These are phyloP conservation scores for Tagetes erecta DNA, from an alignment of 129 eudicot species.

Conservation along the genomic window DNA sequence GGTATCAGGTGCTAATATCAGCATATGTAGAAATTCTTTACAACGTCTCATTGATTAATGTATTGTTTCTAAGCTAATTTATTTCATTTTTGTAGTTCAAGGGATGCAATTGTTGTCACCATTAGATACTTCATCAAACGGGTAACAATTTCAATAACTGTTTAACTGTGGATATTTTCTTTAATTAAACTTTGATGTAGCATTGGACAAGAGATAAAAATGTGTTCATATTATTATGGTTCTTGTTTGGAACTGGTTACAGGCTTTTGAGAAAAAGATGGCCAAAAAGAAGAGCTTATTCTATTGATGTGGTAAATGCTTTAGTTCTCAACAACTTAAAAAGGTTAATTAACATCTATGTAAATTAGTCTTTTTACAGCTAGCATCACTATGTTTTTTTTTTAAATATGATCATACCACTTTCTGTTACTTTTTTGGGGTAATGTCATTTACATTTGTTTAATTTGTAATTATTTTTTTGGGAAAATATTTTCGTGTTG, in stretches of 20 bases:
- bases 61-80: neutral
- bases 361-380: too few species aligned
- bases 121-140: conserved; percentile 57
- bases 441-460: too few species aligned
- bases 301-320: conserved; percentile 25
- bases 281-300: conserved; percentile 62
- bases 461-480: neutral
- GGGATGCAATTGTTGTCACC: conserved; percentile 72
- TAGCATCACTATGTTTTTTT: too few species aligned
- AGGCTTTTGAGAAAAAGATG: conserved; percentile 71
- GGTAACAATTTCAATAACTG: conserved; percentile 36
- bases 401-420: too few species aligned
- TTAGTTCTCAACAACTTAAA: neutral
- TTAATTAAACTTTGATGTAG: neutral
- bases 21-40: neutral
- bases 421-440: too few species aligned
- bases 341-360: conserved; percentile 6
- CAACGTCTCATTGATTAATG: neutral
- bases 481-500: neutral
- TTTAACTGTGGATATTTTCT: neutral
- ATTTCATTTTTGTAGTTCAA: conserved; percentile 51
- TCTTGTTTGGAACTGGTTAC: conserved; percentile 29
- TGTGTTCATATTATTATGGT: neutral
- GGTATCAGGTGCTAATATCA: conserved; percentile 40
- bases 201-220: neutral